Conservation (phyloP, 352 stramenopile genomes). For the Phytophthora crassamura region DNA sequence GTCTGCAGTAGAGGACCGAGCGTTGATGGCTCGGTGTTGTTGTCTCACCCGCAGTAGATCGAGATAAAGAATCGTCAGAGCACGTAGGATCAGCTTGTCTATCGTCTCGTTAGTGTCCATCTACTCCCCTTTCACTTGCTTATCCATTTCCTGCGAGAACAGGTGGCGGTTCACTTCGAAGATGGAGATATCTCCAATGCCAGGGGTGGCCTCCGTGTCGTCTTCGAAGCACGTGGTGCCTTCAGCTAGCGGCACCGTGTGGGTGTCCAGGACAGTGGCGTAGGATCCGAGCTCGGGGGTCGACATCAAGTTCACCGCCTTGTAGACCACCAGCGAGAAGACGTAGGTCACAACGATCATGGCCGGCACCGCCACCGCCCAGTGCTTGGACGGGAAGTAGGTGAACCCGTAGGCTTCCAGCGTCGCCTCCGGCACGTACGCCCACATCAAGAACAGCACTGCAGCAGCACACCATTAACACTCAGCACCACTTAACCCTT, state of each 20-base stretch:
- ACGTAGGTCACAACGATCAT: conserved; percentile 86
- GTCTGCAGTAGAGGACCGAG: conserved; percentile 42
- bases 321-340: conserved; percentile 86
- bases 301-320: conserved; percentile 80
- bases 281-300: conserved; percentile 80
- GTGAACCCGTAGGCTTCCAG: conserved; percentile 83
- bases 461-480: background rate
- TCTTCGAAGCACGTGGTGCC: conserved; percentile 50
- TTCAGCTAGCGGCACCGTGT: conserved; percentile 65
- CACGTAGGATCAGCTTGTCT: conserved; percentile 34
- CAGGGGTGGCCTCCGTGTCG: conserved; percentile 64
- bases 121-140: conserved; percentile 37
- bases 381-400: conserved; percentile 92
- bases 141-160: conserved; percentile 34
- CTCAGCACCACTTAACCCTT: background rate
- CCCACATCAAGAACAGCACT: conserved; percentile 91
- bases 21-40: conserved; percentile 13
- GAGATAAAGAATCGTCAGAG: conserved; percentile 23
- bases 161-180: conserved; percentile 73
- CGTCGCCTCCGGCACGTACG: conserved; percentile 84
- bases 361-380: conserved; percentile 86
- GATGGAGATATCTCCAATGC: conserved; percentile 82
- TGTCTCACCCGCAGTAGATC: conserved; percentile 2
- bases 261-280: conserved; percentile 78
- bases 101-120: conserved; percentile 14